A percentile compares a stretch with the other conserved stretches of the same genome.
Conservation (phyloP, 2,329 filamentous ascomycete species). For the Epichloe scottii region DNA sequence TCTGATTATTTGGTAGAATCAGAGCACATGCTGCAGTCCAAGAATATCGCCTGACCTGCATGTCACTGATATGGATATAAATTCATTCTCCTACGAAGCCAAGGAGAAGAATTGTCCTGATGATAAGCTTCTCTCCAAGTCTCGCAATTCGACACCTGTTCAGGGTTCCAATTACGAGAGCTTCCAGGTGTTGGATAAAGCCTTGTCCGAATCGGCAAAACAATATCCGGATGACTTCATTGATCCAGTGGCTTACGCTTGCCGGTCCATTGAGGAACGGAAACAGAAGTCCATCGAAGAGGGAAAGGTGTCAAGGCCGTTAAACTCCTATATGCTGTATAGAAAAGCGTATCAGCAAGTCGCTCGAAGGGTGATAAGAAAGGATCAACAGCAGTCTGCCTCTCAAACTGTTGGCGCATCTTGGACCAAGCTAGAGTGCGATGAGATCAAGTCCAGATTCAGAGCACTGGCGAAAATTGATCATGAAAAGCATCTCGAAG, state of each 20-base stretch:
- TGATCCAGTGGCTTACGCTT: conserved; percentile 3
- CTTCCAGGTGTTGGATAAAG: conserved; percentile 1
- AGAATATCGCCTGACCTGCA: background rate
- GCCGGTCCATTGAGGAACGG: conserved; percentile 4
- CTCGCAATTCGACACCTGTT: background rate
- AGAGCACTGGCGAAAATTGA: conserved; percentile 69
- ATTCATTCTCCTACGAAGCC: background rate
- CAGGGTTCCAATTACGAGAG: background rate
- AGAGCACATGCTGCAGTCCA: background rate
- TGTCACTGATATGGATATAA: background rate
- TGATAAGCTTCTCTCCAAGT: background rate
- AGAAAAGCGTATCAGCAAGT: conserved; percentile 83
- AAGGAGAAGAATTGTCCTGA: background rate
- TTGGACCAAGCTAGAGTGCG: conserved; percentile 64
- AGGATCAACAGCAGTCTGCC: conserved; percentile 90
- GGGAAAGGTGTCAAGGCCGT: conserved; percentile 58
- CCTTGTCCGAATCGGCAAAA: conserved; percentile 3
- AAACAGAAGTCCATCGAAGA: conserved; percentile 2
- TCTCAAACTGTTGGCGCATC: conserved; percentile 77
- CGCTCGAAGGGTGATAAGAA: conserved; percentile 63
- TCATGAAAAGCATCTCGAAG: conserved; percentile 68
- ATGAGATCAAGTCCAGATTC: conserved; percentile 61
- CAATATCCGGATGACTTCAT: conserved; percentile 1
- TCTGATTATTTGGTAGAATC: background rate
- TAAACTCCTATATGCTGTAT: conserved; percentile 98